A percentile compares a stretch with the other conserved stretches of the same genome.
phyloP scores from a whole-genome alignment of 2,329 filamentous ascomycete genomes.

The Hirsutella rhossiliensis region DNA sequence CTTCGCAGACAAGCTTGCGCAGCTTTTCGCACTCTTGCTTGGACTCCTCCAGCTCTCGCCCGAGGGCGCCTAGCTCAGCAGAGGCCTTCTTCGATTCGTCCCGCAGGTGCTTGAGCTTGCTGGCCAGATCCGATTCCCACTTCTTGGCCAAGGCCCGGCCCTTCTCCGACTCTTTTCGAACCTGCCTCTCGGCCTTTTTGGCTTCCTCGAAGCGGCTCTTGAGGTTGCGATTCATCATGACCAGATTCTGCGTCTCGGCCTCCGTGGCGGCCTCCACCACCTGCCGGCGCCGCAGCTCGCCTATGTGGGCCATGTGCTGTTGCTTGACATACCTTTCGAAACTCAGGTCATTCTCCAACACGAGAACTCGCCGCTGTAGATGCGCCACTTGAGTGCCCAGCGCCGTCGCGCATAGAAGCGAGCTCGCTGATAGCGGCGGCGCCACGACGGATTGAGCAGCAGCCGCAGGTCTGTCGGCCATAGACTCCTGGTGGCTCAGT shows the following conservation, averaged over 20 bases:
- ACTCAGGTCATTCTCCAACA: slow-evolving; percentile 68
- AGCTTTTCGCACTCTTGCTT: slow-evolving; percentile 52
- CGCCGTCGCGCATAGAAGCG: slow-evolving; percentile 19
- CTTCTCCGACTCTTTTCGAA: slow-evolving; percentile 60
- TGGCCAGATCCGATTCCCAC: slow-evolving; percentile 60
- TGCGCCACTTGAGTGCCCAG: slow-evolving; percentile 32
- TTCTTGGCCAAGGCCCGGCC: slow-evolving; percentile 64
- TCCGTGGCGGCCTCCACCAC: slow-evolving; percentile 68
- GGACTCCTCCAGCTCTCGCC: slow-evolving; percentile 44
- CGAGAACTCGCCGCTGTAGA: slow-evolving; percentile 61
- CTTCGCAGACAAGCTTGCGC: slow-evolving; percentile 51
- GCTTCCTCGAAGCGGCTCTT: slow-evolving; percentile 63
- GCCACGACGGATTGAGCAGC: slow-evolving; percentile 10
- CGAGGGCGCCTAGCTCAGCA: slow-evolving; percentile 42
- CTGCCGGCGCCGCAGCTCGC: slow-evolving; percentile 61
- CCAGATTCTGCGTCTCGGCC: slow-evolving; percentile 70
- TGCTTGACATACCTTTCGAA: slow-evolving; percentile 78
- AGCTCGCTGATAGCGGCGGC: slow-evolving; percentile 14
- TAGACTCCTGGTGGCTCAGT: slow-evolving; percentile 36
- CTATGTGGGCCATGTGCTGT: slow-evolving; percentile 72
- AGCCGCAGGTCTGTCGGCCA: slow-evolving; percentile 23
- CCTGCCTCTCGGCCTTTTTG: slow-evolving; percentile 56
- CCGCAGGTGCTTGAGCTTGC: slow-evolving; percentile 52
- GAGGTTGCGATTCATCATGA: slow-evolving; percentile 63
- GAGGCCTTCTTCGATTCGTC: slow-evolving; percentile 59